Evolutionary conservation across 192 early-diverging fungal genomes (phyloP).

Genomic region (Backusella macrospora): DNA sequence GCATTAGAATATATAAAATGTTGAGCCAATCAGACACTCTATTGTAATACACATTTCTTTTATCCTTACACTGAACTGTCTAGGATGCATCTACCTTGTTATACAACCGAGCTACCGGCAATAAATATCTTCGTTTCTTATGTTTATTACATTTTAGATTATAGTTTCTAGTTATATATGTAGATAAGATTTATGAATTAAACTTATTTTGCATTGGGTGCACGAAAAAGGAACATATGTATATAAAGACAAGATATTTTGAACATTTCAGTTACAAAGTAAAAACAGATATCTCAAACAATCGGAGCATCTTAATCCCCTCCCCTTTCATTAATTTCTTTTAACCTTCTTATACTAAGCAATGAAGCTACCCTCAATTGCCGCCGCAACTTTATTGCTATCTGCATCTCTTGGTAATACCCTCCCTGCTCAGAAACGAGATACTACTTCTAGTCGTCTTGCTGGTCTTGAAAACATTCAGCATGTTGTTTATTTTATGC

Average conservation of each 20-base stretch:
- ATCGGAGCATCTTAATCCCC: neutral
- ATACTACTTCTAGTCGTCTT: neutral
- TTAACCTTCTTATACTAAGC: neutral
- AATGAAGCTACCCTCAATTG: neutral
- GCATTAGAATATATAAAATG: neutral
- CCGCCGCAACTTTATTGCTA: neutral
- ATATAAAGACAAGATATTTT: neutral
- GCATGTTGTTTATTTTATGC: constrained; percentile 36
- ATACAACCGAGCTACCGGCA: constrained; percentile 10
- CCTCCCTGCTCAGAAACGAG: neutral
- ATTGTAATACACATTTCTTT: neutral
- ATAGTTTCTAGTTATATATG: neutral
- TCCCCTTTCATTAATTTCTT: neutral
- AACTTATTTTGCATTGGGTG: neutral
- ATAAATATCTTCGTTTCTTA: neutral
- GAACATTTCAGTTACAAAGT: neutral
- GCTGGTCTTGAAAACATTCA: constrained; percentile 33
- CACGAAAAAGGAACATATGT: neutral
- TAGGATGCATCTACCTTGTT: neutral
- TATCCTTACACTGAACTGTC: neutral
- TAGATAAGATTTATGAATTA: neutral
- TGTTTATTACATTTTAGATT: constrained; percentile 13
- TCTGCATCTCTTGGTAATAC: neutral
- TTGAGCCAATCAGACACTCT: neutral
- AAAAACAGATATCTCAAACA: neutral